Evolutionary conservation across 495 filamentous ascomycete genomes (phyloP), one percentile per base, ranked within the genome.

Genomic region (Paragyromitra xinjiangensis): DNA sequence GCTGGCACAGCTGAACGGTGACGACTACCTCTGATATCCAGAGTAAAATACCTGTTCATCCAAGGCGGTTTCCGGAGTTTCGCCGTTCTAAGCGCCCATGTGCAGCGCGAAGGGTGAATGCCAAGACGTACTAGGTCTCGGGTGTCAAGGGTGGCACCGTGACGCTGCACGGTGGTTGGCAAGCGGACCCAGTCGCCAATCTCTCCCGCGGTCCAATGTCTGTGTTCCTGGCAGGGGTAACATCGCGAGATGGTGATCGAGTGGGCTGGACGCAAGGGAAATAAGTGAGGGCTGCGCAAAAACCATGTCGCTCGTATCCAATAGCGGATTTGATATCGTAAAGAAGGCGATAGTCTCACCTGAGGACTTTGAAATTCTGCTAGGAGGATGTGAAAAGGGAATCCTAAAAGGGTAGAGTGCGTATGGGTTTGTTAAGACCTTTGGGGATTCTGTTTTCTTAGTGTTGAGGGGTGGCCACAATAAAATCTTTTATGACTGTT

Each of bases 141-240:
- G 62, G 59, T 73, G 45, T 51, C 74, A 73, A 37, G 69, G 58
- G 69, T 75, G 61, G 74, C 50, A 22, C 48, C 11, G 69, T 51
- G 73, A 59, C 59, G 61, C 70, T 51, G 62, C 42, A 50, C n/a
- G 12, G 24, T 77, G 74, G 70, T 77, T 77, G 74, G 74, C 37
- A 39, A 63, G 24, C 67, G 62, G 24, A 42, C 51, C 37, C 37
- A 42, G 51, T 73, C 71, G 71, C 71, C 71, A 73, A 73, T 73
- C 71, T 73, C 62, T 67, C 42, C 62, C 61, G 42, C 16, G 65
- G 64, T 26, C 68, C 68, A 72, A 73, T 72, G 67, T 71, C 67
- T 62, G 67, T 64, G 51, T 66, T 55, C 61, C 69, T 61, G 40
- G 62, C 61, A 65, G 37, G 59, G 59, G 19, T 39, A 45, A 24